Evolutionary conservation across 306 rosid genomes (phyloP), one percentile per base, ranked within the genome.

Genomic region (Cucumis melo): DNA sequence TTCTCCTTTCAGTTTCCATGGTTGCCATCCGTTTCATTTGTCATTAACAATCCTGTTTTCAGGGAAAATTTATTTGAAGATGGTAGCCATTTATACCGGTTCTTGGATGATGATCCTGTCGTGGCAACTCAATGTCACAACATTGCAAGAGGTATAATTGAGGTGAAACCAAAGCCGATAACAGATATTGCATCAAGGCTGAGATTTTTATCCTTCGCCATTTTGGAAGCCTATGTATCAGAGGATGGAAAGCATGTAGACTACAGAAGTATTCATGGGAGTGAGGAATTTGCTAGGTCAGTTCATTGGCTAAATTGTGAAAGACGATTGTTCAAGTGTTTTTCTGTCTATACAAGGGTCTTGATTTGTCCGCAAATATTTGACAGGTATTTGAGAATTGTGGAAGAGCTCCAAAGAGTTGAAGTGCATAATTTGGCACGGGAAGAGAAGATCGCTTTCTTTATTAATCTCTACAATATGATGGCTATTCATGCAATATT

Each of bases 221-320:
- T 94, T 78, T 76, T 88, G 78, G 98, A 94, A 81, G 94, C 97
- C 83, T 94, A 90, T 84, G 85, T 58, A 80, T 88, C 86, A 59
- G 92, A 84, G 78, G 89, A 89, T 73, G 91, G 98, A 77, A 83
- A 74, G 41, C 90, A 78, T 64, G 87, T 93, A 85, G 94, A 90
- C 79, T 93, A 91, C 80, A 75, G 89, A 50, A 91, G 88, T 79
- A 80, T 91, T 74, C 96, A 86, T 76, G 89, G 91, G 80, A 91
- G 97, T 78, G 98, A 91, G 81, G 98, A 93, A 87, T 93, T 91
- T 51, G 91, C 97, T 78, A 94, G 98, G 98, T 91, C 75, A 29
- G 80, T 80, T 79, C 75, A 57, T 78, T n/a, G 51, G 65, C 19
- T 70, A 60, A 74, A 2, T 71, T 55, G 21, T 19, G 55, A 61